Conservation (phyloP, 352 stramenopile genomes). For the Phytophthora hibernalis region DNA sequence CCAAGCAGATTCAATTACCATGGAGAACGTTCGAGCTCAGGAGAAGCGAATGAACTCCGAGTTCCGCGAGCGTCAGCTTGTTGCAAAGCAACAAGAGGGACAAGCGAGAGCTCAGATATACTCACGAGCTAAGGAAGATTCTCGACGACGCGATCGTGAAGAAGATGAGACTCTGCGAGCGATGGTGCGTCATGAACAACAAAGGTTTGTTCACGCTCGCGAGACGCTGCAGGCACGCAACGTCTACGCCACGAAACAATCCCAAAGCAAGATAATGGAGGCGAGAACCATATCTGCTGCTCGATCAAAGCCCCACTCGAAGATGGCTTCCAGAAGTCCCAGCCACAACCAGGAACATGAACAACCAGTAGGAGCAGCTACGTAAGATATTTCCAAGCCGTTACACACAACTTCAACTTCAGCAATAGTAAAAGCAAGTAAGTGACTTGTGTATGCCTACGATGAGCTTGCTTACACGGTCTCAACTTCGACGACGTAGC, state of each 20-base stretch:
- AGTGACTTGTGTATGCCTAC: slow-evolving; percentile 1
- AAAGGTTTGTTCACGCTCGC: slow-evolving; percentile 61
- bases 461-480: slow-evolving; percentile 18
- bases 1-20: slow-evolving; percentile 50
- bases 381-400: background rate
- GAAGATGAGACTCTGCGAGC: slow-evolving; percentile 68
- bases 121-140: slow-evolving; percentile 47
- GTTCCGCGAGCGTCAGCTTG: slow-evolving; percentile 36
- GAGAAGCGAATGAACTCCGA: slow-evolving; percentile 54
- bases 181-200: slow-evolving; percentile 71
- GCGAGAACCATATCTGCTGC: slow-evolving; percentile 29
- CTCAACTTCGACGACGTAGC: slow-evolving; percentile 83
- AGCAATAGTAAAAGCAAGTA: slow-evolving; percentile 11
- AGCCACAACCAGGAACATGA: slow-evolving; percentile 37
- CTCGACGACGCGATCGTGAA: slow-evolving; percentile 44
- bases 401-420: slow-evolving; percentile 16
- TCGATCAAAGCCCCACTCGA: slow-evolving; percentile 20
- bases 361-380: slow-evolving; percentile 10
- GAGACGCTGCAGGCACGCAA: slow-evolving; percentile 70
- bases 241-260: slow-evolving; percentile 67
- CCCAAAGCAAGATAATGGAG: slow-evolving; percentile 41
- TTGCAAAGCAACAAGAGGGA: slow-evolving; percentile 28
- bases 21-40: slow-evolving; percentile 51
- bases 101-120: slow-evolving; percentile 30
- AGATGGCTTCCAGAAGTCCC: background rate